Evolutionary conservation across 2,329 filamentous ascomycete species (phyloP).

Genomic region (Colletotrichum sp.): DNA sequence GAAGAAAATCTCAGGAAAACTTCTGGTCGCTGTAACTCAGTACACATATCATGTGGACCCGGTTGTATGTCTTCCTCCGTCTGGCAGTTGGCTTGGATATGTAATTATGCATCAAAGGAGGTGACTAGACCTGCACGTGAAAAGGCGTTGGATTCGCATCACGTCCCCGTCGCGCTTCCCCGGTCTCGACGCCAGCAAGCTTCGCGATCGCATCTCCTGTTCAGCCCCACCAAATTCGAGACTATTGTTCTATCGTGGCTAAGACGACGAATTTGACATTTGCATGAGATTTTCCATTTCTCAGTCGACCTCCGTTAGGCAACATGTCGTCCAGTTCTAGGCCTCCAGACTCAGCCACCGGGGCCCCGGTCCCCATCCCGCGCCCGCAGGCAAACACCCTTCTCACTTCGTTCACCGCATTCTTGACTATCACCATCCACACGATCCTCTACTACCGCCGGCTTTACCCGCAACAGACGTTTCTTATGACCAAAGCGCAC

Average conservation of each 20-base stretch:
- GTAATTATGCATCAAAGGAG: background rate
- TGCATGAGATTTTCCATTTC: background rate
- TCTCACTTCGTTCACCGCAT: constrained; percentile 75
- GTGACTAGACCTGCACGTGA: background rate
- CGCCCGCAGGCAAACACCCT: constrained; percentile 57
- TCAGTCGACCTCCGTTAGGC: background rate
- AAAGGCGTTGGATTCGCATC: background rate
- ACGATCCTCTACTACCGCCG: constrained; percentile 82
- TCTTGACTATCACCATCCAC: constrained; percentile 84
- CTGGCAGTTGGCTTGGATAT: background rate
- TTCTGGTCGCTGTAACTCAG: background rate
- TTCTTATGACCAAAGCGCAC: constrained; percentile 80
- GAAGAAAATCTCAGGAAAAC: background rate
- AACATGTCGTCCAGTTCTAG: constrained; percentile 5
- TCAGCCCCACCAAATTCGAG: background rate
- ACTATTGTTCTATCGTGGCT: background rate
- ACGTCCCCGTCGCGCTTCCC: background rate
- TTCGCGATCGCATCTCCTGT: background rate
- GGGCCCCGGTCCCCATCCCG: constrained; percentile 31
- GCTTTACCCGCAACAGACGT: constrained; percentile 80
- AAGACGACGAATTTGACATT: background rate
- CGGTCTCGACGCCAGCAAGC: background rate
- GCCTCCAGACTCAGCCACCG: background rate
- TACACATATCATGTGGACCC: background rate
- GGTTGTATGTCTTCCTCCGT: background rate